phyloP scores from a whole-genome alignment of 805 yeast species.

The Barnettozyma sucrosica region DNA sequence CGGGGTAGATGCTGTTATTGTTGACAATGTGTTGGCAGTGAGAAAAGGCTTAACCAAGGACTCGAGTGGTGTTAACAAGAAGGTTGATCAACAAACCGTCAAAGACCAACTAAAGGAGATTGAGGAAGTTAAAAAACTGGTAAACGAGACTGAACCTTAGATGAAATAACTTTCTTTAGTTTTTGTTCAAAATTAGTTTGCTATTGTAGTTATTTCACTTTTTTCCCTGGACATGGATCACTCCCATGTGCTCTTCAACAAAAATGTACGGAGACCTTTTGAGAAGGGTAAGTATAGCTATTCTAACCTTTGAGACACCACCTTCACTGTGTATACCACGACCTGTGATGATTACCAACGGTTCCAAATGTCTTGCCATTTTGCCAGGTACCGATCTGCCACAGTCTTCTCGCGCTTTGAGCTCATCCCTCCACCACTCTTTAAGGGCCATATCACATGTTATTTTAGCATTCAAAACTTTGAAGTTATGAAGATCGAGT shows the following conservation, averaged over 20 bases:
- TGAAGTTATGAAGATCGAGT: constrained; percentile 55
- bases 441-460: constrained; percentile 32
- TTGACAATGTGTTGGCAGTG: constrained; percentile 90
- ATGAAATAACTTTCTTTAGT: too few relatives aligned
- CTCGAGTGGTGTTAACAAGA: constrained; percentile 8
- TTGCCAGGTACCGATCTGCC: constrained; percentile 34
- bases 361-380: constrained; percentile 36
- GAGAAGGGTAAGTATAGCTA: constrained; percentile 37
- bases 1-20: constrained; percentile 98
- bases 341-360: constrained; percentile 54
- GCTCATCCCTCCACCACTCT: constrained; percentile 63
- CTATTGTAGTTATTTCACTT: constrained; percentile 8
- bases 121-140: constrained; percentile 6
- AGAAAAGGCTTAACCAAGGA: constrained; percentile 62
- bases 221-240: constrained; percentile 40
- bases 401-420: constrained; percentile 33
- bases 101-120: neutral
- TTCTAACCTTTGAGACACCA: constrained; percentile 46
- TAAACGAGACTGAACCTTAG: constrained; percentile 3
- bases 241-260: constrained; percentile 40
- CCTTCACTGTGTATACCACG: constrained; percentile 63
- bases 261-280: constrained; percentile 33
- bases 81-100: neutral
- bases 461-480: constrained; percentile 41
- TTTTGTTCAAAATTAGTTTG: neutral